Base-by-base conservation (phyloP, 2,329 filamentous ascomycete genomes). In the Exophiala sp. region DNA sequence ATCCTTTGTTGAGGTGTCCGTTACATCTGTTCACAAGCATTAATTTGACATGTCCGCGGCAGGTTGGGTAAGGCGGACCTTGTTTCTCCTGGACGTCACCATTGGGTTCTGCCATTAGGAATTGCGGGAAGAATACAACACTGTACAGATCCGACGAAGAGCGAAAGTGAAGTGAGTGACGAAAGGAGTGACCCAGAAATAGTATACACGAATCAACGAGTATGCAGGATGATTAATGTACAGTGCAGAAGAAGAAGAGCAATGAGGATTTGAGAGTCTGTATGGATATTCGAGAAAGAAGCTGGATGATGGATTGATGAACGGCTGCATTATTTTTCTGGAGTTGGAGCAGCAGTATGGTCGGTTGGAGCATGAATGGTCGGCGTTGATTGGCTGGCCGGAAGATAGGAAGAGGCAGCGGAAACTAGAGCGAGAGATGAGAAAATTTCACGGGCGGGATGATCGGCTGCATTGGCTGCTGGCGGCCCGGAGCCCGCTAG, bases 11-110 rank as follows among this genome's bases (percentile, higher is more conserved):
- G 32, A 30, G 23, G 43, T 35, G 30, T 43, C 35, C 43, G 39
- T 48, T 46, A 49, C 51, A 52, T 54, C 51, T 58, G 48, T 27
- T 18, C 11, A 13, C 19, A 18, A 2, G 3, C 34, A 51, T 57
- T 24, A 56, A 43, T 16, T 13, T 27, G 8, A 7, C 16, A 18
- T 2, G 34, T n/a, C 13, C 2, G 18, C 7, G 22, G 27, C 22
- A 27, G 35, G 23, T 23, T 30, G 10, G 30, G 22, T 42, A n/a
- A 42, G 18, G 34, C 46, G 24, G 43, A 61, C 60, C 57, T 53
- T 55, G 47, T 16, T 47, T 34, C 43, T 43, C 52, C 35, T 58
- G 55, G 55, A 58, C 60, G 55, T 59, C 60, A 58, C 59, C 55
- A 57, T 57, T 59, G 45, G 50, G 45, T 24, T 55, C 38, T 44